Evolutionary conservation across 306 rosid species (phyloP), one percentile per base, ranked within the genome.

Genomic region (Lotus japonicus): DNA sequence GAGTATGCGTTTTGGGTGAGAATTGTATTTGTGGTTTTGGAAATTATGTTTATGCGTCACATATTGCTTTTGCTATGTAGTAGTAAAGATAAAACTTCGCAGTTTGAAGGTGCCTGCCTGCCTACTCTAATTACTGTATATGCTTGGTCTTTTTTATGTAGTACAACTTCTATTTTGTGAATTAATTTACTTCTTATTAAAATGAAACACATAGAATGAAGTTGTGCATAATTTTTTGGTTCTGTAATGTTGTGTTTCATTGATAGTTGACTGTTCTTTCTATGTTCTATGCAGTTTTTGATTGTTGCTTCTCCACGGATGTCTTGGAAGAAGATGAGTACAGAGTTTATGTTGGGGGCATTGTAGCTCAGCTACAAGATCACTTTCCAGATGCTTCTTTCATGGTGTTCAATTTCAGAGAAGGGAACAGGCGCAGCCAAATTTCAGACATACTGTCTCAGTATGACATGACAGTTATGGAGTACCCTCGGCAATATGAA

Each of bases 401-500:
- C 81, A 90, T 94, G 98, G 98, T 94, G 73, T 86, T 94, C 78
- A 90, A 94, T 84, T 94, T 94, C 76, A 90, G 97, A 81, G 96
- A 94, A 90, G 92, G 94, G 72, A 92, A 90, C 55, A 88, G 66
- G 71, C 89, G 91, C 56, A 88, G 92, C 77, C 92, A 87, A 71
- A 79, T 89, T 80, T 85, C 92, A 31, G 98, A 94, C 50, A 79
- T 88, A 17, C 58, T 94, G 77, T 80, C 98, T 71, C 90, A 90
- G 42, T 90, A 88, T 81, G 97, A 87, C 79, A 94, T 94, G 97
- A 94, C 97, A 58, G 96, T 94, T 49, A 94, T 94, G 98, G 98
- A 94, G 52, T 94, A 94, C 81, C 98, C 98, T 77, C 92, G 91
- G 65, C 89, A 92, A 67, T 90, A 86, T 21, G 97, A 88, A 82